Percentiles rank a stretch among this genome's conserved stretches.
These are phyloP conservation scores for Iberis pinnata DNA, from an alignment of 345 rosid species.

Conservation along the genomic window DNA sequence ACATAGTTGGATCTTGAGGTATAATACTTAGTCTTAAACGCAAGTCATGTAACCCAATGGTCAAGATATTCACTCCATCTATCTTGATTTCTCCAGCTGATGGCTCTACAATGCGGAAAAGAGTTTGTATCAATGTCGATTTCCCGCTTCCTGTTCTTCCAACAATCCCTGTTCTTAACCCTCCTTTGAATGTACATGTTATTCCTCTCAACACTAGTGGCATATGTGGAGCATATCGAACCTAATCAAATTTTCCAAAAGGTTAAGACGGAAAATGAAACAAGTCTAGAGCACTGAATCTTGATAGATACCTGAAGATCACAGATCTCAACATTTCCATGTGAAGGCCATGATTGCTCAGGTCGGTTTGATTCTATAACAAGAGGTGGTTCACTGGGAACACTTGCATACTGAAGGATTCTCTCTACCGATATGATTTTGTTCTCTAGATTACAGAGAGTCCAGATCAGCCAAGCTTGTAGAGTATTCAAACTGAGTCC, in stretches of 20 bases:
- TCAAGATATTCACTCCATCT: conserved; percentile 58
- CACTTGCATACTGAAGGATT: conserved; percentile 63
- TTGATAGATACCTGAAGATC: conserved; percentile 52
- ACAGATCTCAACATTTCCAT: conserved; percentile 48
- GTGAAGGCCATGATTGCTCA: conserved; percentile 52
- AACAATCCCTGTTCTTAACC: conserved; percentile 74
- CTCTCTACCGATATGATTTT: conserved; percentile 84
- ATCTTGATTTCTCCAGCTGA: conserved; percentile 56
- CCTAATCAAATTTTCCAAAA: conserved; percentile 33
- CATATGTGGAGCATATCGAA: conserved; percentile 69
- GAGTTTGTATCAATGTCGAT: conserved; percentile 78
- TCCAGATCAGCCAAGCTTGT: conserved; percentile 71
- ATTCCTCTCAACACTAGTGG: conserved; percentile 77
- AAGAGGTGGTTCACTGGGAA: conserved; percentile 73
- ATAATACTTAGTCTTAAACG: conserved; percentile 74
- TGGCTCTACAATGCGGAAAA: conserved; percentile 80
- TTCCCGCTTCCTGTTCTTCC: conserved; percentile 95
- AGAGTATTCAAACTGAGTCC: conserved; percentile 63
- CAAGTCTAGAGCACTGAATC: background rate
- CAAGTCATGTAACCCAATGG: conserved; percentile 72
- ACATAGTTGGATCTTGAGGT: conserved; percentile 95
- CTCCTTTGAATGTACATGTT: conserved; percentile 69
- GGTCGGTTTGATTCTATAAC: conserved; percentile 50
- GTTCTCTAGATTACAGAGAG: conserved; percentile 60
- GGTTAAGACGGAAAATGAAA: background rate